Evolutionary conservation across 1,284 basidiomycete species (phyloP), one percentile per base, ranked within the genome.

Genomic region (Ceratobasidium sp.): DNA sequence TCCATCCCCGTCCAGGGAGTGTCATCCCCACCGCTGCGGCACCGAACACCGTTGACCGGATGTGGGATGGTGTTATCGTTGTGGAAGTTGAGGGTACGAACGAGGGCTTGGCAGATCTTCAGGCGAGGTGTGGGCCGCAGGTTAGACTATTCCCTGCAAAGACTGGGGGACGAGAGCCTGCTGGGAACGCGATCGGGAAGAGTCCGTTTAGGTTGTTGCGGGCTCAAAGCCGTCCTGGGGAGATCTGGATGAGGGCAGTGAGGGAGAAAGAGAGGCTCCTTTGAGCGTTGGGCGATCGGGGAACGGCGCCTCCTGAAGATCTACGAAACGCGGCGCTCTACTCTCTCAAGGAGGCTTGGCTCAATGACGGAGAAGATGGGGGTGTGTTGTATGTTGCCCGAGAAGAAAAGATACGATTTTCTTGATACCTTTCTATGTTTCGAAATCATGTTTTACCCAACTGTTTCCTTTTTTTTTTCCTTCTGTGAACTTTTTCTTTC

Each of bases 41-140:
- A 66, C 73, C 76, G 46, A 73, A 4, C 82, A 83, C 85, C 44
- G 86, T 94, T 18, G 91, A 94, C 78, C 81, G 87, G 3, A 89
- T 89, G 49, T 94, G 92, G 92, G 91, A 89, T 77, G 92, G 92
- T 2, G 89, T 86, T 0, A 85, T 94, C 63, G 86, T 94, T 28
- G 85, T 94, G 28, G 92, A 93, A 82, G 88, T 90, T 16, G 92
- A 93, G 79, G 92, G 92, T 44, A 94, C 92, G 63, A 91, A 92
- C 78, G 92, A 94, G 79, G 88, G 90, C 7, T 84, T 93, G 26
- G 87, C 85, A n/a, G 92, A 94, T 80, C 82, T 94, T 74, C 90
- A 91, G 76, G 85, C 84, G 63, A 85, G 92, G 6, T 92, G 91
- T 79, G 86, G 88, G 1, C 84, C 70, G 46, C 38, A 58, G 16